Percentiles rank a stretch among this genome's conserved stretches.
phyloP scores from a whole-genome alignment of 257 asterid species.

The Jacaranda mimosifolia region DNA sequence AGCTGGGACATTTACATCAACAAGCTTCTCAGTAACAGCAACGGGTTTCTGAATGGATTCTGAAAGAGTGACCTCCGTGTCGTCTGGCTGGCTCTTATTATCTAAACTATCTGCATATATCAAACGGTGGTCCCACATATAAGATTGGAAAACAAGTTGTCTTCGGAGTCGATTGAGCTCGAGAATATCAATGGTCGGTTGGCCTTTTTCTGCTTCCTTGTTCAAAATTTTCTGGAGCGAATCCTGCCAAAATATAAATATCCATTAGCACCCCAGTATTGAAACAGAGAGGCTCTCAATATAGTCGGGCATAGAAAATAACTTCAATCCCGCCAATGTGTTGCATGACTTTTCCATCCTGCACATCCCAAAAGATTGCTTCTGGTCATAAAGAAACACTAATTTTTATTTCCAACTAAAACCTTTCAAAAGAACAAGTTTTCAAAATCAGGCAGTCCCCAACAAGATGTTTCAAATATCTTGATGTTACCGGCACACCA shows the following conservation, averaged over 20 bases:
- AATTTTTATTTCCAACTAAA: neutral
- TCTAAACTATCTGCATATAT: slow-evolving; percentile 59
- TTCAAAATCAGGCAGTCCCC: neutral
- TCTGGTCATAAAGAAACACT: neutral
- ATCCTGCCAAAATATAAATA: slow-evolving; percentile 60
- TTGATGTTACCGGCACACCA: neutral
- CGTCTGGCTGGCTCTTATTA: slow-evolving; percentile 44
- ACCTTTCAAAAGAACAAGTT: neutral
- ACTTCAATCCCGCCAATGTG: neutral
- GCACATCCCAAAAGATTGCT: neutral
- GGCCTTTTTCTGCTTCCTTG: slow-evolving; percentile 63
- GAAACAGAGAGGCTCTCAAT: slow-evolving; percentile 1
- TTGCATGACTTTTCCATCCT: neutral
- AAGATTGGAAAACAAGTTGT: slow-evolving; percentile 78
- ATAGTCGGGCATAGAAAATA: neutral
- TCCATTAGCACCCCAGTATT: slow-evolving; percentile 32
- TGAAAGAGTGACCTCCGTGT: slow-evolving; percentile 44
- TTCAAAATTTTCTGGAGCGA: slow-evolving; percentile 58
- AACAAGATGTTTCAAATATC: neutral
- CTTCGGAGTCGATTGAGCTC: slow-evolving; percentile 85
- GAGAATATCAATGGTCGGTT: slow-evolving; percentile 73
- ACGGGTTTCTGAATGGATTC: slow-evolving; percentile 53
- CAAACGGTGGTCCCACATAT: slow-evolving; percentile 87
- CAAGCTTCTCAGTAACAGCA: slow-evolving; percentile 40
- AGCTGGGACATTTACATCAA: slow-evolving; percentile 40